Evolutionary conservation across 345 rosid genomes (phyloP), one percentile per base, ranked within the genome.

Genomic region (Carallia brachiata): DNA sequence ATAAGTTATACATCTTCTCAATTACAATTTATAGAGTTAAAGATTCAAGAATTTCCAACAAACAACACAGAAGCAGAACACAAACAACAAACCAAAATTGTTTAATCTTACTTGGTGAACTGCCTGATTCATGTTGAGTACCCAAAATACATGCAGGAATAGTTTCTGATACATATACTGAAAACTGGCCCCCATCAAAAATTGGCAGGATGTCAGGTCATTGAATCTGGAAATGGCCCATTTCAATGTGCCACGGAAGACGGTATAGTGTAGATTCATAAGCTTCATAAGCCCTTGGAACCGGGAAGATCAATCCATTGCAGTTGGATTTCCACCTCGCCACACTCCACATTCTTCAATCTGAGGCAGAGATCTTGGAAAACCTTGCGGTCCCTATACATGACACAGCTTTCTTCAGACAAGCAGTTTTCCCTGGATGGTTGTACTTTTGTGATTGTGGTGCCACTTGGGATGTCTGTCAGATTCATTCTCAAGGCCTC

Each of bases 241-340:
- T n/a, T 32, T 40, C 31, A 12, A 48, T 5, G 23, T 32, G 58
- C 6, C n/a, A 52, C 39, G 5, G 50, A 9, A 9, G 48, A 40
- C 9, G 48, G 48, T 40, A 40, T 3, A 40, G 23, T 40, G 10
- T 40, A 40, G 9, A 40, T 40, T 10, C 15, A 12, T 9, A 40
- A 40, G 4, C 4, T 12, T 36, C 61, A 66, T 28, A 77, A n/a
- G 13, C 80, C 69, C 70, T 52, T 67, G 28, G 69, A 47, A 64
- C 97, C 96, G 5, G 96, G 97, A 66, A 82, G 52, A 0, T 84
- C 78, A 65, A 93, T 78, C 93, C 97, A 93, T 63, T 83, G 90
- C 28, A 91, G 77, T 67, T 82, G 87, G 73, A 91, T 70, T 75
- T 83, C 86, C 5, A 89, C 90, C 68, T 89, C 87, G 1, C 97